Conservation (phyloP, 257 asterid species). For the Ajuga chamaepitys region DNA sequence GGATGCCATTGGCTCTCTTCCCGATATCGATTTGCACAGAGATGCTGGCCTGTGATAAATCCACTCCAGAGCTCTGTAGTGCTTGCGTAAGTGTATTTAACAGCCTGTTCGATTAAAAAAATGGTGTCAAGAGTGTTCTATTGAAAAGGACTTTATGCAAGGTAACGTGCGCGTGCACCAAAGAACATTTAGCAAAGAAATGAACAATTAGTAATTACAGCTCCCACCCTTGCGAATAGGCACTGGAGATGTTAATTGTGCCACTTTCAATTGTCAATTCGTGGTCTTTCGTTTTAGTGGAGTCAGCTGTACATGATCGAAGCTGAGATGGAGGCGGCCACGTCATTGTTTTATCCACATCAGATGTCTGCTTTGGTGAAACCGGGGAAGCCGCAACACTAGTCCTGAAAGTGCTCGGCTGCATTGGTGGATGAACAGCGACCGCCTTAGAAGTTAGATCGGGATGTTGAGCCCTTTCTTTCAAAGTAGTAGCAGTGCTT, state of each 20-base stretch:
- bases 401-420: slow-evolving; percentile 33
- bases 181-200: background rate
- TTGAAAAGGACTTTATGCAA: background rate
- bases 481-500: slow-evolving; percentile 43
- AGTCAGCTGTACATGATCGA: slow-evolving; percentile 27
- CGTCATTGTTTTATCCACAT: slow-evolving; percentile 26
- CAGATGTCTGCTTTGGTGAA: slow-evolving; percentile 40
- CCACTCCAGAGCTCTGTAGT: slow-evolving; percentile 75
- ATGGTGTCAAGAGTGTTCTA: background rate
- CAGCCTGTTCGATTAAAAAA: slow-evolving; percentile 44
- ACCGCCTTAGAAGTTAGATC: slow-evolving; percentile 35
- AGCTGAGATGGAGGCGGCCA: slow-evolving; percentile 39
- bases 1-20: slow-evolving; percentile 41
- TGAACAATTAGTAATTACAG: background rate
- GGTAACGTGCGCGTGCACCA: no score
- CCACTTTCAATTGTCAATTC: slow-evolving; percentile 62
- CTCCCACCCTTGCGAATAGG: slow-evolving; percentile 75
- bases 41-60: slow-evolving; percentile 73
- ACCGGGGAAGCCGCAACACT: slow-evolving; percentile 31
- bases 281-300: slow-evolving; percentile 40
- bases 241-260: slow-evolving; percentile 65
- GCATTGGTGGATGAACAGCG: slow-evolving; percentile 24
- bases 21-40: slow-evolving; percentile 89
- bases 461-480: slow-evolving; percentile 37
- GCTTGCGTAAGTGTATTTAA: slow-evolving; percentile 74